These are phyloP conservation scores for Aspergillus tanneri DNA, from an alignment of 2,329 filamentous ascomycete genomes.

Conservation along the genomic window DNA sequence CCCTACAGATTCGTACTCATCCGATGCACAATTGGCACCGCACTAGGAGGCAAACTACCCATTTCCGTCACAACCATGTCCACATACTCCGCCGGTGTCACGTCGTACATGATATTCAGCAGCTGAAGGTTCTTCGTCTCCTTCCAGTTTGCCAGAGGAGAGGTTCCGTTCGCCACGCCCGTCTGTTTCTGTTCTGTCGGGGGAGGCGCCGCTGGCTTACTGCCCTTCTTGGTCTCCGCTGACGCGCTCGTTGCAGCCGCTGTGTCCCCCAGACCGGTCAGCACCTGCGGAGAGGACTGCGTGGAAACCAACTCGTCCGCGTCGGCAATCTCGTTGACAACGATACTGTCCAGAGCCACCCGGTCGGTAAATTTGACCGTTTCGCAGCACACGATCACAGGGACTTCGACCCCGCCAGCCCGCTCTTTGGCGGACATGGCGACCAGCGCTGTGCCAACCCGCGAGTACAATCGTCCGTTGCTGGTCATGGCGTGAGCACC, in stretches of 20 bases:
- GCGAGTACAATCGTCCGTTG: constrained; percentile 86
- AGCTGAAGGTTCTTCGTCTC: constrained; percentile 62
- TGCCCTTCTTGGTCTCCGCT: constrained; percentile 33
- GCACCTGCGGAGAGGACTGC: constrained; percentile 29
- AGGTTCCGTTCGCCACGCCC: constrained; percentile 27
- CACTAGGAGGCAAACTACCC: constrained; percentile 79
- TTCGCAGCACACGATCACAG: constrained; percentile 87
- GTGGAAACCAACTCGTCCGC: constrained; percentile 61
- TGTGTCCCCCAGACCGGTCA: constrained; percentile 33
- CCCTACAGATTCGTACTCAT: constrained; percentile 49
- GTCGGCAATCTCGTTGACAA: constrained; percentile 87
- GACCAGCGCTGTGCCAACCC: constrained; percentile 81
- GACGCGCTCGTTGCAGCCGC: constrained; percentile 22
- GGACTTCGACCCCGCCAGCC: constrained; percentile 59
- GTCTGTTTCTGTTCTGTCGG: constrained; percentile 23
- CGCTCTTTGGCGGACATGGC: constrained; percentile 75
- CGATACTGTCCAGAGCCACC: constrained; percentile 87
- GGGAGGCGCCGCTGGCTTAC: constrained; percentile 27
- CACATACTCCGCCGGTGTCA: constrained; percentile 82
- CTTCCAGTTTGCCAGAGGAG: constrained; percentile 54
- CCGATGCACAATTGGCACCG: constrained; percentile 73
- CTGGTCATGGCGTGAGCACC: constrained; percentile 94
- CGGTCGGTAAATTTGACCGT: constrained; percentile 92
- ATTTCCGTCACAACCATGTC: constrained; percentile 89
- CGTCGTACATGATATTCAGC: constrained; percentile 82